Evolutionary conservation across 345 rosid genomes (phyloP).

Genomic region (Populus alba): DNA sequence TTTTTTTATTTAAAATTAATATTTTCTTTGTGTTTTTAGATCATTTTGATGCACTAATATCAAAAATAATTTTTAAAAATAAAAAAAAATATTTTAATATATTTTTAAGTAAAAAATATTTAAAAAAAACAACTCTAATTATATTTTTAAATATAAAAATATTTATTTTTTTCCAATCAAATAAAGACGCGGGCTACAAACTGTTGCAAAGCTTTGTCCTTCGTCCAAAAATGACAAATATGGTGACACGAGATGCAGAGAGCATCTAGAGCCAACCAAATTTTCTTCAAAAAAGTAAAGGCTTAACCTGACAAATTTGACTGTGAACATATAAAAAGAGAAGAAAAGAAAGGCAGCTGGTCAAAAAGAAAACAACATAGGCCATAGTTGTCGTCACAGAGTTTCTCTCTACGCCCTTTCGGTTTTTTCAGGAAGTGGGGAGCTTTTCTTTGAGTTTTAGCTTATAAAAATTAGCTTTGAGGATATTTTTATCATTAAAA

Average conservation of each 20-base stretch:
- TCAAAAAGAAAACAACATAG: conserved; percentile 29
- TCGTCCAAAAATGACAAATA: background rate
- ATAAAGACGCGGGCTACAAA: background rate
- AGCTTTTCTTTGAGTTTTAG: no score
- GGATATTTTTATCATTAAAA: no score
- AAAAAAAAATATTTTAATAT: no score
- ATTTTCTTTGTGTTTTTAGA: no score
- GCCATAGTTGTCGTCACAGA: conserved; percentile 19
- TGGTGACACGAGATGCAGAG: background rate
- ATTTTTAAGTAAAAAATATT: no score
- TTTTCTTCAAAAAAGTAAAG: background rate
- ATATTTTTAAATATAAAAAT: no score
- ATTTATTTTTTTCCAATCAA: no score
- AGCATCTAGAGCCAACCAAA: background rate
- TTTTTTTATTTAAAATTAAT: no score
- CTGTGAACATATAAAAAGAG: background rate
- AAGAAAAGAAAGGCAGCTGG: conserved; percentile 14
- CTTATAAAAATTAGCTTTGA: no score
- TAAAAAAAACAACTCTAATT: no score
- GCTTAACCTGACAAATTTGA: background rate
- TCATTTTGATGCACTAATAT: no score
- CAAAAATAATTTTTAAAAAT: no score
- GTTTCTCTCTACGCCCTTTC: background rate
- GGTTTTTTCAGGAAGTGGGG: background rate
- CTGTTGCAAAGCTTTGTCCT: background rate